Percentiles rank a stretch among this genome's conserved stretches.
phyloP scores from a whole-genome alignment of 257 asterid species.

The Solanum stenotomum region DNA sequence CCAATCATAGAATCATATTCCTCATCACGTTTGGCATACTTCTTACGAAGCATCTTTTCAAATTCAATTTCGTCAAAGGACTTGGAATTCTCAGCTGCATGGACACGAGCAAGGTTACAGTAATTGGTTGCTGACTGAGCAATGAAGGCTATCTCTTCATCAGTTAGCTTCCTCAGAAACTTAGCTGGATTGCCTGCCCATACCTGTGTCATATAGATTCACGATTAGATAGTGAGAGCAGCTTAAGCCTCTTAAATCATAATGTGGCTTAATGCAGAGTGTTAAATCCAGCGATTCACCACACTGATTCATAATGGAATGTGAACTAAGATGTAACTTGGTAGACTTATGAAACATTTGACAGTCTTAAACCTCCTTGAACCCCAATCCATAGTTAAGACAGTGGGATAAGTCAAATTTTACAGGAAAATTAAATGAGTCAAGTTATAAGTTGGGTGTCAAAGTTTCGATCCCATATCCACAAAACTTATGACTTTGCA shows the following conservation, averaged over 20 bases:
- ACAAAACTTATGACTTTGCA: neutral
- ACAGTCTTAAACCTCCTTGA: neutral
- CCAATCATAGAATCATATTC: constrained; percentile 82
- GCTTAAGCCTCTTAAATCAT: neutral
- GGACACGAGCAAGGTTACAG: constrained; percentile 71
- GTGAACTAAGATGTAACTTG: neutral
- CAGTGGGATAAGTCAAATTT: neutral
- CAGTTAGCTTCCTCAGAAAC: constrained; percentile 70
- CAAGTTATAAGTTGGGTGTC: neutral
- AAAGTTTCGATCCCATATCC: neutral
- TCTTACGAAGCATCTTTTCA: constrained; percentile 71
- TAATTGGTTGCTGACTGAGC: constrained; percentile 63
- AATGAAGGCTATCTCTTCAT: constrained; percentile 69
- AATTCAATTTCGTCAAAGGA: constrained; percentile 68
- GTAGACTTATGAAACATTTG: neutral
- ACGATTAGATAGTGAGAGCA: neutral
- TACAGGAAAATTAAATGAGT: neutral
- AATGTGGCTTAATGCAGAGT: neutral
- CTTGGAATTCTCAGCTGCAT: constrained; percentile 75
- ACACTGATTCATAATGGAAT: neutral
- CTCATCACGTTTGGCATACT: constrained; percentile 58
- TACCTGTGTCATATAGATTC: constrained; percentile 28
- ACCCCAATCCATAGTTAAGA: neutral
- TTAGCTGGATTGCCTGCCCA: constrained; percentile 96
- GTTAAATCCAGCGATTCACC: neutral